Base-by-base conservation (phyloP, 805 yeast genomes). In the Wickerhamomyces sydowiorum region DNA sequence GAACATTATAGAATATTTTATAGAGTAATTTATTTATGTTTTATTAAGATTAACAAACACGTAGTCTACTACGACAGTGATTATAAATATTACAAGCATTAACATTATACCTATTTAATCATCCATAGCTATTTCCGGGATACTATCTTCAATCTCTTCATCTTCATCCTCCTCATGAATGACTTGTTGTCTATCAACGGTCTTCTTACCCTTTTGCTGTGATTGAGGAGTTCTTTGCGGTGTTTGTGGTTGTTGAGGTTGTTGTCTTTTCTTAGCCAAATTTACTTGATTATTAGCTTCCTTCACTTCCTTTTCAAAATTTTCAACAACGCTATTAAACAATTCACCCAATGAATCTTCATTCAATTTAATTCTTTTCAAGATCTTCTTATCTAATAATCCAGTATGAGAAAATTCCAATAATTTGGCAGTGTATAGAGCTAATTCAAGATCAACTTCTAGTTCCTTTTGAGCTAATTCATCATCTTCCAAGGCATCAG, bases 341-440 rank as follows among this genome's bases (percentile, higher is more conserved):
- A 56, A 28, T 1, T 48, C 62, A 45, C 75, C 76, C 14, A 73
- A 46, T 23, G 44, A 53, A 2, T 51, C 53, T 13, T 52, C 29
- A 50, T 75, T 75, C 38, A 72, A 54, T 22, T 46, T 46, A 7
- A 75, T 40, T 49, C 81, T 60, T 7, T 52, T 44, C 7, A 46
- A 41, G 3, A 65, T 42, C 3, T 37, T 49, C 1, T 47, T 49
- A 19, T 58, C 54, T 4, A 69, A 51, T 43, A 71, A 54, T 0
- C 62, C 65, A 8, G 64, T 44, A 17, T 64, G 60, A 13, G 57
- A 42, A 31, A 76, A 57, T 7, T 61, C 55, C 15, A 64, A 49
- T 32, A 75, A 41, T 45, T 73, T 73, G 22, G 69, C 56, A 0
- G 70, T 57, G 40, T 53, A 67, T 15, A 70, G 65, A 46, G 75